Evolutionary conservation across 75 land plant species (phyloP).

Genomic region (Selaginella moellendorffii): DNA sequence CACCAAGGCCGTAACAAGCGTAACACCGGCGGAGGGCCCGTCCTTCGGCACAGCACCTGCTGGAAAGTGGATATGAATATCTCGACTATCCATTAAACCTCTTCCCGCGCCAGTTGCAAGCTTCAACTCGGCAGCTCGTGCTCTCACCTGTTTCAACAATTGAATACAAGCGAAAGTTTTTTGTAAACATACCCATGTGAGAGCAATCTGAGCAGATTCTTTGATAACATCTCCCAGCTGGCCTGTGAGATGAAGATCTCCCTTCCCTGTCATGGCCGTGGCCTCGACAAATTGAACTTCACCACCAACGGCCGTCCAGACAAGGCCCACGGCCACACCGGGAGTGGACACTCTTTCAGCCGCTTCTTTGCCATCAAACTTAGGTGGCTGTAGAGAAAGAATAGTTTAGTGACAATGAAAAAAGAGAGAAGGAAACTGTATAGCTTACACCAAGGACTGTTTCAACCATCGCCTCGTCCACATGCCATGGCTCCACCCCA

Average conservation of each 20-base stretch:
- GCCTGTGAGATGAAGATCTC: constrained; percentile 88
- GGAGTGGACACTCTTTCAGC: constrained; percentile 76
- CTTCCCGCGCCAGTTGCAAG: constrained; percentile 37
- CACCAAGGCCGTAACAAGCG: constrained; percentile 81
- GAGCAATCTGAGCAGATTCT: constrained; percentile 96
- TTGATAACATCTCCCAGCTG: constrained; percentile 99
- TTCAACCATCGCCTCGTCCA: constrained; percentile 81
- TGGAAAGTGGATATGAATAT: constrained; percentile 96
- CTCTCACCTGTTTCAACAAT: constrained; percentile 42
- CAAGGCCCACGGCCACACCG: constrained; percentile 89
- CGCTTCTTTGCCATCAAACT: constrained; percentile 83
- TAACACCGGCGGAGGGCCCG: constrained; percentile 96
- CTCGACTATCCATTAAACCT: constrained; percentile 60
- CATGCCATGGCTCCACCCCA: constrained; percentile 34
- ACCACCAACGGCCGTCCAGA: constrained; percentile 92
- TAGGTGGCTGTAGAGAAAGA: constrained; percentile 67
- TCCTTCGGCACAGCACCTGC: constrained; percentile 98
- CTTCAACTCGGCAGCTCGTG: constrained; percentile 74
- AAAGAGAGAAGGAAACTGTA: background rate
- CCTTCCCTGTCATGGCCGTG: constrained; percentile 81
- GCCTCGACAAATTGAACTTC: constrained; percentile 94
- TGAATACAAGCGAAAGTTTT: background rate
- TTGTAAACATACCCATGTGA: constrained; percentile 61
- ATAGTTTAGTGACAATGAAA: background rate
- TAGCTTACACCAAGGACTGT: constrained; percentile 70